These are phyloP conservation scores for Tylopilus rubrobrunneus DNA, from an alignment of 768 basidiomycete genomes.

Conservation along the genomic window DNA sequence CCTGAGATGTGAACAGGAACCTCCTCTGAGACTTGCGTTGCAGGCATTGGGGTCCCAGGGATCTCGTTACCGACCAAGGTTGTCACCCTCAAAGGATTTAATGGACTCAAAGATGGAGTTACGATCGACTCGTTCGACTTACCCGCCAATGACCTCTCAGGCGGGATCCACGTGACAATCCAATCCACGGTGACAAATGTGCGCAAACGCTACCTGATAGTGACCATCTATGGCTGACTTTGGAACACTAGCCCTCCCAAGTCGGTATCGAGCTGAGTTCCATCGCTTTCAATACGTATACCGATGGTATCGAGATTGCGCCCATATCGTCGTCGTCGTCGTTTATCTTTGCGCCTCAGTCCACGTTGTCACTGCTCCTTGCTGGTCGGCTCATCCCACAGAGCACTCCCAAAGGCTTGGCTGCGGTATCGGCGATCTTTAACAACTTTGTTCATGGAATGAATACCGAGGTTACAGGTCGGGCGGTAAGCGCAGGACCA, in stretches of 20 bases:
- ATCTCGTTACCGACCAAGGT: conserved; percentile 53
- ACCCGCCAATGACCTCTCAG: conserved; percentile 64
- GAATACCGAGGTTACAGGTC: conserved; percentile 55
- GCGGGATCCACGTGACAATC: conserved; percentile 66
- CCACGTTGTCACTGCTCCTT: conserved; percentile 51
- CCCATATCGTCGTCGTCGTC: conserved; percentile 47
- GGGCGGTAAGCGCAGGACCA: conserved; percentile 56
- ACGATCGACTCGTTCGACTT: conserved; percentile 65
- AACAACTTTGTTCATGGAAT: too few relatives aligned
- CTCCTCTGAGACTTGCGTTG: not conserved
- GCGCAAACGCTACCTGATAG: conserved; percentile 15
- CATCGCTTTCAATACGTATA: conserved; percentile 61
- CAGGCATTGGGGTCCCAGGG: conserved; percentile 55
- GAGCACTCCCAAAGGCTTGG: conserved; percentile 45
- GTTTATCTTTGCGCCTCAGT: conserved; percentile 52
- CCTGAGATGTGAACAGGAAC: not conserved
- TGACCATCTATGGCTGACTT: conserved; percentile 5
- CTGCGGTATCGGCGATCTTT: conserved; percentile 52
- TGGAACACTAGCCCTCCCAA: conserved; percentile 61
- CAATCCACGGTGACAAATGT: conserved; percentile 59
- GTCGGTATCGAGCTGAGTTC: conserved; percentile 63
- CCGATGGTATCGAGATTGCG: conserved; percentile 52
- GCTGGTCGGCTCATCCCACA: too few relatives aligned
- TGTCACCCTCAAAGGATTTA: conserved; percentile 67
- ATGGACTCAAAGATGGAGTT: conserved; percentile 61